Evolutionary conservation across 805 yeast genomes (phyloP).

Genomic region (Pichia gijzeniarum): DNA sequence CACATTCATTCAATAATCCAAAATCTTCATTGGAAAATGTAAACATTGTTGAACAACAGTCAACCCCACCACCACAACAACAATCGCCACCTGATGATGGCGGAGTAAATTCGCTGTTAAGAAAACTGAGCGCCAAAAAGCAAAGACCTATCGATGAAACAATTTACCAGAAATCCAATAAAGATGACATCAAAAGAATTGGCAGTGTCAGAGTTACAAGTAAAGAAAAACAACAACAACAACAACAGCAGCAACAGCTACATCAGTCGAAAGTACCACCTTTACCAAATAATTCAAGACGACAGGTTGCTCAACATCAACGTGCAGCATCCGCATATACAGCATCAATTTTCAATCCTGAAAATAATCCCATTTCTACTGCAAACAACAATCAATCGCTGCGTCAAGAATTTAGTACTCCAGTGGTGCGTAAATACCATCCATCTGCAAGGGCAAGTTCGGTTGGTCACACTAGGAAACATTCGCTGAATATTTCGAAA

Average conservation of each 20-base stretch:
- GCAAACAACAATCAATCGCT: constrained; percentile 3
- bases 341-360: constrained; percentile 24
- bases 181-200: constrained; percentile 45
- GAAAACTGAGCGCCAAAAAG: constrained; percentile 30
- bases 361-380: constrained; percentile 2
- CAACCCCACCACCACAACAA: constrained; percentile 17
- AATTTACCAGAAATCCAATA: constrained; percentile 5
- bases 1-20: constrained; percentile 16
- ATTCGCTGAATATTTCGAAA: constrained; percentile 38
- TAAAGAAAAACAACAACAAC: constrained; percentile 39
- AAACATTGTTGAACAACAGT: constrained; percentile 17
- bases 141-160: not conserved
- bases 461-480: constrained; percentile 71
- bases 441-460: constrained; percentile 88
- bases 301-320: constrained; percentile 28
- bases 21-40: constrained; percentile 10
- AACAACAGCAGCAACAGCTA: constrained; percentile 24
- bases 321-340: constrained; percentile 35
- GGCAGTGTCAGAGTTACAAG: constrained; percentile 57
- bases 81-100: constrained; percentile 13
- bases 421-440: constrained; percentile 35
- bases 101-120: constrained; percentile 25
- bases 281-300: constrained; percentile 24
- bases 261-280: constrained; percentile 13
- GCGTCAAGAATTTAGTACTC: not conserved